Conservation (phyloP, 106 monocot species). For the Allium fistulosum region DNA sequence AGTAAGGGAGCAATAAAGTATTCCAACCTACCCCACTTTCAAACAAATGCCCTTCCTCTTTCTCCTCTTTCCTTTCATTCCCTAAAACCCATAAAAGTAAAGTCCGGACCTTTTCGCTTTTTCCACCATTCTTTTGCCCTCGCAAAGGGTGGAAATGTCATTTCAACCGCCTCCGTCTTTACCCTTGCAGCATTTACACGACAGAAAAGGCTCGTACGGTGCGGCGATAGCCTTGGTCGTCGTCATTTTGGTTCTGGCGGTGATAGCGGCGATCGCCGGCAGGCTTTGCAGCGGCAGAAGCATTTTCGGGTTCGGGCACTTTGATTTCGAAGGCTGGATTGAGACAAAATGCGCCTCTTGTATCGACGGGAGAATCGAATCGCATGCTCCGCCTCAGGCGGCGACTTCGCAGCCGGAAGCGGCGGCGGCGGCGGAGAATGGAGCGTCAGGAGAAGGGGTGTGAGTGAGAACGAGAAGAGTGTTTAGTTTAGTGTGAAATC, state of each 20-base stretch:
- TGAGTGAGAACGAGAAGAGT: not conserved
- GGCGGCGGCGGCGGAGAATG: not conserved
- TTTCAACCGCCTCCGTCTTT: not conserved
- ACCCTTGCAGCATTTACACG: not conserved
- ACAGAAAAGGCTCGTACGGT: constrained; percentile 31
- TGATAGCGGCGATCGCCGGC: constrained; percentile 41
- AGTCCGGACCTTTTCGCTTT: not conserved
- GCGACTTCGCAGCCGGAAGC: not conserved
- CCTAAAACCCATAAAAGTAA: not conserved
- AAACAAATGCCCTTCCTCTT: too few relatives aligned
- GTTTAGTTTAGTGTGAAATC: not conserved
- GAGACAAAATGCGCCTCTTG: constrained; percentile 60
- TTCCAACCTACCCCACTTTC: too few relatives aligned
- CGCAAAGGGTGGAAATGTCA: not conserved
- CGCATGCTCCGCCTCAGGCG: constrained; percentile 1
- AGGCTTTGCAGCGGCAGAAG: constrained; percentile 45
- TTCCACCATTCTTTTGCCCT: too few relatives aligned
- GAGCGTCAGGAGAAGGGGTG: not conserved
- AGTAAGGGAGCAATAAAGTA: too few relatives aligned
- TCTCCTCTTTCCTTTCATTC: too few relatives aligned
- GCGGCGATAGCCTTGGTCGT: constrained; percentile 38
- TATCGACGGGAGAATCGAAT: constrained; percentile 32
- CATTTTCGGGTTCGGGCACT: constrained; percentile 39
- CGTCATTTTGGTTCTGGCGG: constrained; percentile 32
- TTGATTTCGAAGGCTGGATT: constrained; percentile 52